Conservation (phyloP, 139 green algal species). For the Chlorokybus atmophyticus region DNA sequence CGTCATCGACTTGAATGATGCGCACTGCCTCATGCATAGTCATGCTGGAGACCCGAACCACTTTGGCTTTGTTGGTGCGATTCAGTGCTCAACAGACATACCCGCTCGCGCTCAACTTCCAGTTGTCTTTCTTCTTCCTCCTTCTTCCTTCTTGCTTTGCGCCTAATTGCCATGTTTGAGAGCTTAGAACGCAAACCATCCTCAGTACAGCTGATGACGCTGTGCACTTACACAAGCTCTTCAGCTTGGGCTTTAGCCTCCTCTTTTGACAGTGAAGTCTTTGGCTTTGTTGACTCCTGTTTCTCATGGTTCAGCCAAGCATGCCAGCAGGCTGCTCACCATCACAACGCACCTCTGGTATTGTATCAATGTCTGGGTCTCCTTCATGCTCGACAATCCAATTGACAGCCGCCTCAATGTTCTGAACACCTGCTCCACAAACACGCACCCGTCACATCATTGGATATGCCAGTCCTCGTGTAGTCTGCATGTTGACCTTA, state of each 20-base stretch:
- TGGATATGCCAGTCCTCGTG: not conserved
- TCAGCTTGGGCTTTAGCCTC: conserved; percentile 49
- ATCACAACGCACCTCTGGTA: conserved; percentile 12
- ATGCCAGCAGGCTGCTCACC: not conserved
- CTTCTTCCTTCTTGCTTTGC: conserved; percentile 30
- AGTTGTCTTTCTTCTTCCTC: conserved; percentile 55
- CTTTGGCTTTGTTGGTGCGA: no score
- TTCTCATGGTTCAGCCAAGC: conserved; percentile 3
- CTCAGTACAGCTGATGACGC: not conserved
- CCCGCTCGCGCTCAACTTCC: conserved; percentile 44
- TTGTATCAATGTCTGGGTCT: conserved; percentile 38
- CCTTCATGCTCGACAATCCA: conserved; percentile 70
- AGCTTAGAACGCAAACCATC: not conserved
- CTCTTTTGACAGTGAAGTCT: conserved; percentile 44
- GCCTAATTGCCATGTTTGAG: conserved; percentile 9
- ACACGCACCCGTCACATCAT: not conserved
- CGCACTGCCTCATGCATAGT: no score
- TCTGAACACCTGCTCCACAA: conserved; percentile 10
- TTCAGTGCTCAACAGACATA: no score
- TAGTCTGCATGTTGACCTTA: not conserved
- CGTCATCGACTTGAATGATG: no score
- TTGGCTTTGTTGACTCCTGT: not conserved
- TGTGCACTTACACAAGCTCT: conserved; percentile 17
- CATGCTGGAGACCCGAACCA: no score
- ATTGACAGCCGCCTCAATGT: conserved; percentile 48